Evolutionary conservation across 129 eudicot genomes (phyloP), one percentile per base, ranked within the genome.

Genomic region (Lactuca sativa): DNA sequence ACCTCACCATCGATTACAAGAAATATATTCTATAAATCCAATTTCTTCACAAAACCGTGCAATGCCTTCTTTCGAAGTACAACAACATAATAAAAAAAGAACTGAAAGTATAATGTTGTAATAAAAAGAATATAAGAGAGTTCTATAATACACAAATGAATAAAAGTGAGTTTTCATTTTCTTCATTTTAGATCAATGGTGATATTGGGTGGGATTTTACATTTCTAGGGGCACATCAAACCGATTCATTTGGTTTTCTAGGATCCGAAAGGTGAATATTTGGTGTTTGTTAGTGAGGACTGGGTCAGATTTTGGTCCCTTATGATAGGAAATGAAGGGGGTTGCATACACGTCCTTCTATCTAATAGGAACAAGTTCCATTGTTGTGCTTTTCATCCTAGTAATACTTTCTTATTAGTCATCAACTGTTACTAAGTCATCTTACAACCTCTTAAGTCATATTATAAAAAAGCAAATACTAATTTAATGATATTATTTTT

Each of bases 261-360:
- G 98, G 95, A 92, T 67, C 91, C 96, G 21, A 70, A 85, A 10
- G 98, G 98, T 0, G 98, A 92, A 83, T 81, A 80, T 36, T 67
- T 92, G 80, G 98, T 96, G 31, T 88, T 96, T 21, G 95, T 92
- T 38, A 89, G 98, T 57, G 98, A 92, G 78, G 96, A 89, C 58
- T 89, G 89, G 11, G 96, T 89, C 18, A 79, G 90, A 59, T 91
- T 92, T 4, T 92, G 96, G 98, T 78, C 84, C 17, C 67, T 92
- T 55, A 84, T 84, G 74, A 74, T 89, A 0, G 96, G 98, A 15
- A 83, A 79, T 31, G 96, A 89, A 82, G 96, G 96, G 58, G 92
- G 88, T 13, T 86, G 91, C 60, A 75, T 85, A 36, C 95, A 92
- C 25, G 96, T 89, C 75, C 89, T 92, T 15, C 89, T 88, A 47